phyloP scores from a whole-genome alignment of 306 rosid genomes.

The Cicer yamashitae region DNA sequence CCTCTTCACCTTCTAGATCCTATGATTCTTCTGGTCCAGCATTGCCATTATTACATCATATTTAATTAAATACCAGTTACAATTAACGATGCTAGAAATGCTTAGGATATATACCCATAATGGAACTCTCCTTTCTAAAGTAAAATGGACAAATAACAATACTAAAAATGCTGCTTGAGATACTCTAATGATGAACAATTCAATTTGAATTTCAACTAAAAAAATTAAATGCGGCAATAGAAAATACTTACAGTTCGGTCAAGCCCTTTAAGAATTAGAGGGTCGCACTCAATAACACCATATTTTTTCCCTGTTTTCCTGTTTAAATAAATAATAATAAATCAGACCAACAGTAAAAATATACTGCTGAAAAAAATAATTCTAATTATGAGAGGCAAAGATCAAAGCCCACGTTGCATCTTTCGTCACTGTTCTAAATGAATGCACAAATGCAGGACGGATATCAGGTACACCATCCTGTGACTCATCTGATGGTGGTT shows the following conservation, averaged over 20 bases:
- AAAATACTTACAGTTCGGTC: slow-evolving; percentile 71
- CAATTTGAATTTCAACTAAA: slow-evolving; percentile 39
- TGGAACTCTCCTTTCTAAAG: slow-evolving; percentile 22
- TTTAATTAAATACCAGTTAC: background rate
- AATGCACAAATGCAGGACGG: slow-evolving; percentile 89
- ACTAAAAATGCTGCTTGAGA: slow-evolving; percentile 17
- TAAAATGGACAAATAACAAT: slow-evolving; percentile 27
- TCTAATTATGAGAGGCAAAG: slow-evolving; percentile 34
- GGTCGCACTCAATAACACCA: slow-evolving; percentile 85
- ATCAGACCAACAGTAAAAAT: slow-evolving; percentile 36
- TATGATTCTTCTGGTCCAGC: slow-evolving; percentile 6
- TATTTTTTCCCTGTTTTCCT: slow-evolving; percentile 65
- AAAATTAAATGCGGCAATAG: slow-evolving; percentile 38
- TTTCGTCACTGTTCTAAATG: slow-evolving; percentile 53
- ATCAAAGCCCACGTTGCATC: slow-evolving; percentile 61
- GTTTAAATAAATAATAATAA: slow-evolving; percentile 37
- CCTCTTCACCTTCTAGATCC: slow-evolving; percentile 13
- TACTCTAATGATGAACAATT: slow-evolving; percentile 37
- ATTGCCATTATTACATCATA: slow-evolving; percentile 16
- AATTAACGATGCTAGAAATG: background rate
- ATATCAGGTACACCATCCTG: slow-evolving; percentile 74
- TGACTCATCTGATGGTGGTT: slow-evolving; percentile 74
- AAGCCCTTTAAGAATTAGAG: slow-evolving; percentile 83
- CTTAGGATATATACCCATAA: background rate
- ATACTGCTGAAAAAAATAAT: slow-evolving; percentile 32